Conservation (phyloP, 1,139 yeast genomes). For the Candida tropicalis region DNA sequence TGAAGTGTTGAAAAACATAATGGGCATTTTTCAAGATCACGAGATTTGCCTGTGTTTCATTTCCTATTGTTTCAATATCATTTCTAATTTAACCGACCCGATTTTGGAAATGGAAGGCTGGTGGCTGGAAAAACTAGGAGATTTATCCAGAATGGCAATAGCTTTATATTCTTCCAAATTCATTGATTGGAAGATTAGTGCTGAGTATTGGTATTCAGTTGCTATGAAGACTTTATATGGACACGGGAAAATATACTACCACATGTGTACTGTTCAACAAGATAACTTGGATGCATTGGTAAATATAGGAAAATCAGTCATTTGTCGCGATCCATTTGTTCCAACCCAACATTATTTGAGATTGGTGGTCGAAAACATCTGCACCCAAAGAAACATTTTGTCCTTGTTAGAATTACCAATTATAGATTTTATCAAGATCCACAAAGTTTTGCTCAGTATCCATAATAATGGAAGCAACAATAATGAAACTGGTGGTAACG, state of each 20-base stretch:
- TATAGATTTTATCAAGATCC: conserved; percentile 67
- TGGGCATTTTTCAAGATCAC: conserved; percentile 55
- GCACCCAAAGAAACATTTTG: conserved; percentile 67
- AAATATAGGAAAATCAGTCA: conserved; percentile 74
- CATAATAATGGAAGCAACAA: conserved; percentile 46
- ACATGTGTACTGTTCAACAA: conserved; percentile 81
- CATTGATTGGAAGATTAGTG: conserved; percentile 79
- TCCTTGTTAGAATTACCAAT: conserved; percentile 60
- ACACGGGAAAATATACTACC: conserved; percentile 79
- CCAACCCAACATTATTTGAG: conserved; percentile 78
- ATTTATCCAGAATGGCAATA: conserved; percentile 79
- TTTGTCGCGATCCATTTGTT: conserved; percentile 78
- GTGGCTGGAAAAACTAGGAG: conserved; percentile 80
- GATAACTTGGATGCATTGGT: conserved; percentile 79
- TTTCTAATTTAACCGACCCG: conserved; percentile 55
- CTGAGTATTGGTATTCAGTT: conserved; percentile 75
- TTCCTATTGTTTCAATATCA: conserved; percentile 53
- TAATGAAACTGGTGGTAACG: background rate
- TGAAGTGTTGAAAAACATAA: conserved; percentile 77
- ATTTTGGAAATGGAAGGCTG: conserved; percentile 66
- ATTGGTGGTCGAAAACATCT: conserved; percentile 76
- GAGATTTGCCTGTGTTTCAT: conserved; percentile 52
- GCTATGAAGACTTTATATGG: conserved; percentile 74
- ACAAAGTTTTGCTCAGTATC: conserved; percentile 57
- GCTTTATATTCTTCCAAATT: conserved; percentile 75